Evolutionary conservation across 441 rosid genomes (phyloP), one percentile per base, ranked within the genome.

Genomic region (Kokia cookei): DNA sequence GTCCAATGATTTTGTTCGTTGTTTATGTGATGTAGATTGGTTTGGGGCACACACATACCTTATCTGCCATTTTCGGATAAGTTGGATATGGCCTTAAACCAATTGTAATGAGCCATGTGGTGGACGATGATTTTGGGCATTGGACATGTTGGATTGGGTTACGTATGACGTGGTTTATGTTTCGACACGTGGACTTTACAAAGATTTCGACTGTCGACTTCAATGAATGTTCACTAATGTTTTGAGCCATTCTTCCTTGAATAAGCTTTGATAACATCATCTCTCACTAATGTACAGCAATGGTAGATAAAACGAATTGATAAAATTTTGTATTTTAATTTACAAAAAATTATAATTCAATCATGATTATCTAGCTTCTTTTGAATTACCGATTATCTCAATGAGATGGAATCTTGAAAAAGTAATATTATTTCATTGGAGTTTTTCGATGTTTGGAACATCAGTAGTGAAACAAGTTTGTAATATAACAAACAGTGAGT

Each of bases 51-150:
- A 63, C 17, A 81, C 80, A 63, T 13, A 79, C 82, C 97, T 90
- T 92, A 90, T 91, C 98, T 74, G 75, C 78, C 79, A 64, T 54
- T 74, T 78, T 80, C 70, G 89, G 93, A 91, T 90, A 81, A 83
- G 79, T 73, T 72, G 82, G 87, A 87, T 82, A 77, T 75, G 81
- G 55, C 55, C 32, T 61, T 2, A 32, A 37, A 8, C 95, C 85
- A 88, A 64, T 86, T 17, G 0, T 0, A 22, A 11, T 0, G 43
- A 3, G 60, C 77, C 88, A 79, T 35, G 74, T 79, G 84, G 71
- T 4, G 0, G 0, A 0, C 1, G 19, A 14, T 43, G 37, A 10
- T 24, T 40, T 60, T 62, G 45, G 11, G 19, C 15, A 27, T 37
- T 71, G 75, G 86, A 85, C 92, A 84, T 60, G 77, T 72, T 43